These are phyloP conservation scores for Sutorius australiensis DNA, from an alignment of 768 basidiomycete species.

Conservation along the genomic window DNA sequence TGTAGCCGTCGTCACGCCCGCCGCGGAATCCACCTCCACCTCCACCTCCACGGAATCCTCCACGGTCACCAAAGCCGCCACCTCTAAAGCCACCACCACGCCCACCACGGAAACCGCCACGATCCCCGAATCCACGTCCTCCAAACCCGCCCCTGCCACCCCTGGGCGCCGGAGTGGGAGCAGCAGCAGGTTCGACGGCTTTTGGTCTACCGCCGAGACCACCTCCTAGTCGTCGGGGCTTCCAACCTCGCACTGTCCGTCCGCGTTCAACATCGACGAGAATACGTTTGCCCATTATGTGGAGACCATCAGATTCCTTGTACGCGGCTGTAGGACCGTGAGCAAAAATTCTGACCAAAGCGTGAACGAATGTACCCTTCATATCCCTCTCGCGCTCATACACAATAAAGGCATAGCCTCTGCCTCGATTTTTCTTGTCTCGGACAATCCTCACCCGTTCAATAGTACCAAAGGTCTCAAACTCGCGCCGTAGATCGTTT, in stretches of 20 bases:
- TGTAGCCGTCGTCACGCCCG: slow-evolving; percentile 44
- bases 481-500: slow-evolving; percentile 88
- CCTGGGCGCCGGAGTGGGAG: slow-evolving; percentile 27
- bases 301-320: slow-evolving; percentile 96
- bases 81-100: slow-evolving; percentile 44
- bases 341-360: slow-evolving; percentile 14
- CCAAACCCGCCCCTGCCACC: slow-evolving; percentile 41
- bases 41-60: slow-evolving; percentile 41
- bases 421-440: slow-evolving; percentile 81
- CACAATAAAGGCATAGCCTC: slow-evolving; percentile 95
- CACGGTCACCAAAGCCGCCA: slow-evolving; percentile 39
- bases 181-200: slow-evolving; percentile 44
- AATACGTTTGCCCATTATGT: slow-evolving; percentile 94
- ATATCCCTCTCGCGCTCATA: slow-evolving; percentile 98
- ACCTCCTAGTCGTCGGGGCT: slow-evolving; percentile 93
- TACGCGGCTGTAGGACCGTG: slow-evolving; percentile 65
- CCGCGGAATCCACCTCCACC: slow-evolving; percentile 37
- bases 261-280: slow-evolving; percentile 98
- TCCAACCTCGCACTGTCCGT: slow-evolving; percentile 97
- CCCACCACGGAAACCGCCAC: slow-evolving; percentile 40
- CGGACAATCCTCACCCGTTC: slow-evolving; percentile 92
- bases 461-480: slow-evolving; percentile 92
- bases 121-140: slow-evolving; percentile 38
- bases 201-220: slow-evolving; percentile 99
- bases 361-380: slow-evolving; percentile 66